Conservation (phyloP, 2,329 filamentous ascomycete genomes). For the Leptographium galeiforme region DNA sequence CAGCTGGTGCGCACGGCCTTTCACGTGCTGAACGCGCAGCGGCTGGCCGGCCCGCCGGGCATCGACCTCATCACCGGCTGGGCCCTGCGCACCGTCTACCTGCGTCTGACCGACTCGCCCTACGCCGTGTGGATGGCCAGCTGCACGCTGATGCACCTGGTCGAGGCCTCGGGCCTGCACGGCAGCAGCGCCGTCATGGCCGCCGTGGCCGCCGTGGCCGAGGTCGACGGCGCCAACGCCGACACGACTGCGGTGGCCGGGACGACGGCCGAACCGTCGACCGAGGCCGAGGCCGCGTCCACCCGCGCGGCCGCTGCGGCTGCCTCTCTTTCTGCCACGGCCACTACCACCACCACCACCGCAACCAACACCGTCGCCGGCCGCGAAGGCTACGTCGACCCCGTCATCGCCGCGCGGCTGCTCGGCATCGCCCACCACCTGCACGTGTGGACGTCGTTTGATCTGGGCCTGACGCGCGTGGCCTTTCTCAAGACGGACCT, state of each 20-base stretch:
- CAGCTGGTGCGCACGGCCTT: slow-evolving; percentile 25
- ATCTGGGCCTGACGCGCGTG: slow-evolving; percentile 40
- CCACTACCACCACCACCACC: not conserved
- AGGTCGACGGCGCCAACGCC: not conserved
- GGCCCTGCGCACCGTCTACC: slow-evolving; percentile 38
- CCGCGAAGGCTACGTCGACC: slow-evolving; percentile 17
- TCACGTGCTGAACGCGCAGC: slow-evolving; percentile 26
- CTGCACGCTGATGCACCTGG: slow-evolving; percentile 42
- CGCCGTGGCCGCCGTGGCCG: slow-evolving; percentile 14
- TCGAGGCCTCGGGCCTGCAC: slow-evolving; percentile 38
- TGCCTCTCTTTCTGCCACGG: no score
- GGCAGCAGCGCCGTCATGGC: slow-evolving; percentile 20
- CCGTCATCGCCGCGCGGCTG: slow-evolving; percentile 16
- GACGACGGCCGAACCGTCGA: not conserved
- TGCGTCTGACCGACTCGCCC: slow-evolving; percentile 38
- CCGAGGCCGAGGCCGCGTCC: no score
- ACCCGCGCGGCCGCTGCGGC: no score
- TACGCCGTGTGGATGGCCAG: slow-evolving; percentile 44
- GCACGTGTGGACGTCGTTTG: slow-evolving; percentile 46
- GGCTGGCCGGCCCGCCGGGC: slow-evolving; percentile 18
- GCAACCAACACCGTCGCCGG: not conserved
- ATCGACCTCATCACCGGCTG: slow-evolving; percentile 31
- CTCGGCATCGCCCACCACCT: slow-evolving; percentile 41
- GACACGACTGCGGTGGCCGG: no score
- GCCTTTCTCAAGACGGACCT: slow-evolving; percentile 28